phyloP scores from a whole-genome alignment of 2,329 filamentous ascomycete species.

The Microdochium bolleyi region DNA sequence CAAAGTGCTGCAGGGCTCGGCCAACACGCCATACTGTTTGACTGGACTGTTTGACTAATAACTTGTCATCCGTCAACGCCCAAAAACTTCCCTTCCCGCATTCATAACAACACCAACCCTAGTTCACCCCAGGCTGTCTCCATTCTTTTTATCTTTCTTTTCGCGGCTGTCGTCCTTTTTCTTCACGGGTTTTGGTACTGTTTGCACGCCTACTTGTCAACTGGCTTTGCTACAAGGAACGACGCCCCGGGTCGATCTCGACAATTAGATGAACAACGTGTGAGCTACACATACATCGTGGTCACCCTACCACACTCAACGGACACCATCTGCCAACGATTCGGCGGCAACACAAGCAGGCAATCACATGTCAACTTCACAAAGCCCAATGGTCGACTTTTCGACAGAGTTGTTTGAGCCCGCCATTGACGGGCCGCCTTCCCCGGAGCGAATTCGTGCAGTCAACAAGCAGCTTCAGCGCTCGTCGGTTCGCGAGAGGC shows the following conservation, averaged over 20 bases:
- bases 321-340: neutral
- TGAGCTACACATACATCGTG: neutral
- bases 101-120: neutral
- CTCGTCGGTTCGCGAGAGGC: conserved; percentile 38
- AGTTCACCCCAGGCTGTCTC: neutral
- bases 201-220: neutral
- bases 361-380: neutral
- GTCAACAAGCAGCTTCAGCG: conserved; percentile 44
- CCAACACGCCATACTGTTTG: neutral
- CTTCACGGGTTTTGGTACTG: neutral
- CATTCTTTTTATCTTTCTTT: neutral
- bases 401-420: conserved; percentile 43
- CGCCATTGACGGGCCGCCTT: conserved; percentile 52
- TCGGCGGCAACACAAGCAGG: neutral
- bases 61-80: neutral
- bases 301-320: neutral
- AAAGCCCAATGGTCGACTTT: neutral
- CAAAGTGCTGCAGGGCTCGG: neutral
- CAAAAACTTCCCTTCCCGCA: neutral
- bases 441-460: conserved; percentile 35
- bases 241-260: neutral
- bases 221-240: neutral
- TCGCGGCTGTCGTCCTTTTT: neutral
- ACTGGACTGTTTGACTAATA: neutral
- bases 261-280: neutral